phyloP scores from a whole-genome alignment of 352 stramenopile species.

The Pythium chondricola region DNA sequence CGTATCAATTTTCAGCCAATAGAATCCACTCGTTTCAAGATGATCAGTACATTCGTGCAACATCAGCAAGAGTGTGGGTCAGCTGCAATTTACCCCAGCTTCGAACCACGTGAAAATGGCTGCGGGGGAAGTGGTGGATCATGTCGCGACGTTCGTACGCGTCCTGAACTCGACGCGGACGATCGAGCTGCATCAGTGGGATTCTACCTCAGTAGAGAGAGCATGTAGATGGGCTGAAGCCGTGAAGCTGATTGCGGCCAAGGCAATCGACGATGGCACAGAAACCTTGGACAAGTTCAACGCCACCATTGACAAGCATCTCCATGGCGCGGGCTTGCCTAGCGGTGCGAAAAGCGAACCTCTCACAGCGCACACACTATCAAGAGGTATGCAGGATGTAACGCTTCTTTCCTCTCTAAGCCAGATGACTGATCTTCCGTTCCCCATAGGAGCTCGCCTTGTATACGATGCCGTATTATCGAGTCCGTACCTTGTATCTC shows the following conservation, averaged over 20 bases:
- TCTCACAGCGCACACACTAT: not conserved
- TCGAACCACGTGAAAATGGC: not conserved
- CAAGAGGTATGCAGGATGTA: conserved; percentile 8
- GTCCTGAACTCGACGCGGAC: conserved; percentile 22
- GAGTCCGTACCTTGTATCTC: conserved; percentile 13
- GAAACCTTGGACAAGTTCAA: not conserved
- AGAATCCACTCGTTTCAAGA: too few species aligned
- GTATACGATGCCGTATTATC: conserved; percentile 13
- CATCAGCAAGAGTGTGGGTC: too few species aligned
- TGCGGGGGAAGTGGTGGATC: conserved; percentile 6
- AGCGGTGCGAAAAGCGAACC: not conserved
- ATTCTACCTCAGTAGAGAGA: conserved; percentile 12
- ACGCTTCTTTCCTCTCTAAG: too few species aligned
- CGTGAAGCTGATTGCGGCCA: conserved; percentile 14
- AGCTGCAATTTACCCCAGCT: not conserved
- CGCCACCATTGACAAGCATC: not conserved
- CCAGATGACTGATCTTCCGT: not conserved
- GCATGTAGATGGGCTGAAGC: conserved; percentile 13
- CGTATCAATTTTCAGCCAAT: conserved; percentile 16
- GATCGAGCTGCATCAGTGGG: conserved; percentile 16
- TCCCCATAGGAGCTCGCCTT: not conserved
- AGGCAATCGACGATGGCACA: not conserved
- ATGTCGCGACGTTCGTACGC: conserved; percentile 16
- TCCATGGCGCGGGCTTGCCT: conserved; percentile 5
- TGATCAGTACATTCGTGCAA: conserved; percentile 30